Conservation (phyloP, 2,329 filamentous ascomycete genomes). For the Colletotrichum sp. region DNA sequence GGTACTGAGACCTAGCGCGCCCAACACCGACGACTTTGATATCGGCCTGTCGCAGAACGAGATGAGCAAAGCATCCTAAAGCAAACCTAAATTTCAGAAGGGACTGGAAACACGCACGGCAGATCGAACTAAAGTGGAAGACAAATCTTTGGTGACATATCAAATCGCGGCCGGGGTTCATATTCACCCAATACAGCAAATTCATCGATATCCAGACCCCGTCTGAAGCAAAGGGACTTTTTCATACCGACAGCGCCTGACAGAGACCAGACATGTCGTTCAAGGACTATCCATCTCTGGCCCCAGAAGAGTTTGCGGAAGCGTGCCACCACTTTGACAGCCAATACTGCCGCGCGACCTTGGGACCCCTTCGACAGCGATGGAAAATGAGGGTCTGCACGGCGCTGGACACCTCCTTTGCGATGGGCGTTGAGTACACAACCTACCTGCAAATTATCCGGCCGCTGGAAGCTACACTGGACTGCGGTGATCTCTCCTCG, state of each 20-base stretch:
- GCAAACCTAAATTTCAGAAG: background rate
- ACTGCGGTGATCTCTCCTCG: constrained; percentile 50
- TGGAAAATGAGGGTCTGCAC: constrained; percentile 62
- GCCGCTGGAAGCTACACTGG: constrained; percentile 49
- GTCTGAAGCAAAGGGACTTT: background rate
- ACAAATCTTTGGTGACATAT: background rate
- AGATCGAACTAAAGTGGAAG: background rate
- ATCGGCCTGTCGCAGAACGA: background rate
- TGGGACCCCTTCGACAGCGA: constrained; percentile 57
- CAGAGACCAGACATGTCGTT: constrained; percentile 31
- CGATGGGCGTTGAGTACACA: constrained; percentile 45
- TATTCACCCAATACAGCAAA: background rate
- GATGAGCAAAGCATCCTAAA: background rate
- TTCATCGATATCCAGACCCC: background rate
- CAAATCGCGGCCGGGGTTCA: background rate
- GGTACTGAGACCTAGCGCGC: background rate
- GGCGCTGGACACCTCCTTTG: constrained; percentile 52
- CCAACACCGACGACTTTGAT: background rate
- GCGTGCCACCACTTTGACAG: constrained; percentile 68
- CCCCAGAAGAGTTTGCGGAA: constrained; percentile 65
- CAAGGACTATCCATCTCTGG: constrained; percentile 65
- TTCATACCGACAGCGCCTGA: background rate
- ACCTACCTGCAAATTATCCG: constrained; percentile 64
- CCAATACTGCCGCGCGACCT: constrained; percentile 61
- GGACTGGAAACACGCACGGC: background rate